Evolutionary conservation across 2,329 filamentous ascomycete genomes (phyloP).

Genomic region (Colletotrichum simmondsii): DNA sequence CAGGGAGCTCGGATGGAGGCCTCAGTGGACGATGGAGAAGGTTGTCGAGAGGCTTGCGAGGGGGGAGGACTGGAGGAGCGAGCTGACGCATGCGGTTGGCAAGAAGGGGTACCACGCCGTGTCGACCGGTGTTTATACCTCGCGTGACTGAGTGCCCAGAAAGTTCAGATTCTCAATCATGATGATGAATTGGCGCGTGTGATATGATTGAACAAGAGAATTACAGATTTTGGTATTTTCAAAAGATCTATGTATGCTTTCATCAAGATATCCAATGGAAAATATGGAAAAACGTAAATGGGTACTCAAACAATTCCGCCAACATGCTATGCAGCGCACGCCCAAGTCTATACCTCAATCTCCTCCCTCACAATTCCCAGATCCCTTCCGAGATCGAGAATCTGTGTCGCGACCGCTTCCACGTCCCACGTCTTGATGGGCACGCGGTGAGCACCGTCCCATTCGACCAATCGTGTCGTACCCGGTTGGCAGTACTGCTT

Average conservation of each 20-base stretch:
- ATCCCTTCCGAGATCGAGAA: constrained; percentile 61
- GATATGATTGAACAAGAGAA: background rate
- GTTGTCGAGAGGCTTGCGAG: constrained; percentile 46
- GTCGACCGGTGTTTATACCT: constrained; percentile 56
- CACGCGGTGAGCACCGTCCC: constrained; percentile 78
- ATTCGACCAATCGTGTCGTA: constrained; percentile 71
- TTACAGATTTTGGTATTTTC: constrained; percentile 12
- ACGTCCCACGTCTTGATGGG: constrained; percentile 77
- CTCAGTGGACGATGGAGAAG: constrained; percentile 52
- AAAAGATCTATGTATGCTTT: constrained; percentile 4
- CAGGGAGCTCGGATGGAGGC: constrained; percentile 54
- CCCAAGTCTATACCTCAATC: constrained; percentile 13
- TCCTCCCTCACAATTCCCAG: constrained; percentile 14
- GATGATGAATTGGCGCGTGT: background rate
- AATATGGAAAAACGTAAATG: background rate
- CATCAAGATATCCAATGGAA: background rate
- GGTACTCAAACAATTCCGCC: constrained; percentile 1
- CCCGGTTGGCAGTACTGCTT: constrained; percentile 68
- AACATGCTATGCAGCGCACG: background rate
- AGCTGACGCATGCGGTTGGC: constrained; percentile 50
- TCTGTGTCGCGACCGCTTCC: constrained; percentile 61
- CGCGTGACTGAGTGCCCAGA: constrained; percentile 36
- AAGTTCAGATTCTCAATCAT: background rate
- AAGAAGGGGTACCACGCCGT: constrained; percentile 57
- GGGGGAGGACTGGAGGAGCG: constrained; percentile 52